Conservation (phyloP, 768 basidiomycete genomes). For the Naganishia vaughanmartiniae region DNA sequence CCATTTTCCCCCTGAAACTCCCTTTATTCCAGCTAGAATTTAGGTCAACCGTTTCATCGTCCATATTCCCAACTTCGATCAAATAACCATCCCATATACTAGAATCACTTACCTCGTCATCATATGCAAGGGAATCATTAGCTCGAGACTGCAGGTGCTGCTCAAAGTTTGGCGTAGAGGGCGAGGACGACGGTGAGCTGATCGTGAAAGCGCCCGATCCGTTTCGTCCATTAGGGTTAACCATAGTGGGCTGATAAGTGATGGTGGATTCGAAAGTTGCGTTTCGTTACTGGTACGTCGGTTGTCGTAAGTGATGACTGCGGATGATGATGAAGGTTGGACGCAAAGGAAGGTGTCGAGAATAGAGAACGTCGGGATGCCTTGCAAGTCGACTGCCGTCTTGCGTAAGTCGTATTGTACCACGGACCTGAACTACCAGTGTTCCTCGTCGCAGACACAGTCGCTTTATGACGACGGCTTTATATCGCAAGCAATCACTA, state of each 20-base stretch:
- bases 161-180: slow-evolving; percentile 3
- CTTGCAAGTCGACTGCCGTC: background rate
- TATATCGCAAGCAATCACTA: no score
- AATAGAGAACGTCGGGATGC: background rate
- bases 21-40: background rate
- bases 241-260: background rate
- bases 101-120: slow-evolving; percentile 5
- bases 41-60: background rate
- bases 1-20: background rate
- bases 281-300: background rate
- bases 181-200: slow-evolving; percentile 22
- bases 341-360: background rate
- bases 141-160: background rate
- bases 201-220: background rate
- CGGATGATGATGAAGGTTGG: background rate
- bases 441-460: background rate
- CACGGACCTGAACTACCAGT: background rate
- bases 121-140: background rate
- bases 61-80: background rate
- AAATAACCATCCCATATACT: background rate
- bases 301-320: background rate
- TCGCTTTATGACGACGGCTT: background rate
- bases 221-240: background rate
- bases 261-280: background rate
- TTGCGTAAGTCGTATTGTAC: background rate